Conservation (phyloP, 768 basidiomycete species). For the Kwoniella sp. region DNA sequence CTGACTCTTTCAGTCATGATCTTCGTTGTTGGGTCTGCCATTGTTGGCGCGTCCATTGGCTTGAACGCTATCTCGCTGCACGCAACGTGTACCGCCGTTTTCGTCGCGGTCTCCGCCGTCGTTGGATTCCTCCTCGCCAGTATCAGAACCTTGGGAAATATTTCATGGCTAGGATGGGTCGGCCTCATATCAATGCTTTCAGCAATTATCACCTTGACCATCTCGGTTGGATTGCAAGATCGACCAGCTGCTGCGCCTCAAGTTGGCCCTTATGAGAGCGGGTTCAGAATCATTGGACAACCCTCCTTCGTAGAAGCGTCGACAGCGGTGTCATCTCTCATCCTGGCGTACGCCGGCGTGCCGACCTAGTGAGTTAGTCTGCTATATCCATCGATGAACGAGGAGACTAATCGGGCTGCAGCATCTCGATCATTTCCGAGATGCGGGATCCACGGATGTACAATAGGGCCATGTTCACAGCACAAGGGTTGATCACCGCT, state of each 20-base stretch:
- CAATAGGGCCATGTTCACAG: slow-evolving; percentile 47
- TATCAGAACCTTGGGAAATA: slow-evolving; percentile 50
- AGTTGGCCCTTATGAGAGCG: slow-evolving; percentile 23
- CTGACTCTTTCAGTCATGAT: slow-evolving; percentile 25
- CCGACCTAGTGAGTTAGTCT: slow-evolving; percentile 24
- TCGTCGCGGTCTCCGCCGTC: slow-evolving; percentile 50
- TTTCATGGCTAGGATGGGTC: slow-evolving; percentile 53
- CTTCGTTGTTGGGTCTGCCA: slow-evolving; percentile 40
- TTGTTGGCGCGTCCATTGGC: slow-evolving; percentile 45
- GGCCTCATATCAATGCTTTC: slow-evolving; percentile 40
- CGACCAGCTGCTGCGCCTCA: slow-evolving; percentile 39
- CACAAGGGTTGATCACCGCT: slow-evolving; percentile 44
- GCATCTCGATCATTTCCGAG: slow-evolving; percentile 50
- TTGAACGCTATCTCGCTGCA: slow-evolving; percentile 55
- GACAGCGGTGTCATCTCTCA: slow-evolving; percentile 51
- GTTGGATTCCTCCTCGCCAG: slow-evolving; percentile 38
- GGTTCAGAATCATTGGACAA: slow-evolving; percentile 16
- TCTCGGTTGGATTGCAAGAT: slow-evolving; percentile 42
- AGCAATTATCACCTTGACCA: slow-evolving; percentile 38
- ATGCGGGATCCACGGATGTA: slow-evolving; percentile 54
- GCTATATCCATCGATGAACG: not conserved
- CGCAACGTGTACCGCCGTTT: slow-evolving; percentile 57
- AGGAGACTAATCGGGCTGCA: not conserved
- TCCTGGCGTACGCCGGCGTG: slow-evolving; percentile 52
- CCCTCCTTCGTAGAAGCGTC: slow-evolving; percentile 45